phyloP scores from a whole-genome alignment of 1,284 basidiomycete genomes.

The Naganishia sp. region DNA sequence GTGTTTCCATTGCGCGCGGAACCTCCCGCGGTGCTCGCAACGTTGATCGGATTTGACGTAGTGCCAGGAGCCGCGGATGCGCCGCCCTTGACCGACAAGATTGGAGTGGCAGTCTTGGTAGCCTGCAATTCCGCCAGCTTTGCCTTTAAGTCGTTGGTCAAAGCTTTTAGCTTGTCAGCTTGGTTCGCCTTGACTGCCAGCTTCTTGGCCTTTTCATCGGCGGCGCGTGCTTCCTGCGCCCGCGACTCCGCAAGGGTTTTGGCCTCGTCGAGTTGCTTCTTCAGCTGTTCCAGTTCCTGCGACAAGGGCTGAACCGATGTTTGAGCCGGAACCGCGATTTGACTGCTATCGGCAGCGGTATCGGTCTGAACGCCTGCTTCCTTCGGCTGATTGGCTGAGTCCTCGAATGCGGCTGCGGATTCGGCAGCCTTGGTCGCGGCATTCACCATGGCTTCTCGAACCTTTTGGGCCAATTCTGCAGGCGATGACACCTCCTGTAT shows the following conservation, averaged over 20 bases:
- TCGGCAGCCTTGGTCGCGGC: not conserved
- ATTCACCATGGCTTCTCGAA: not conserved
- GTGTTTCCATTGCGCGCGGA: not conserved
- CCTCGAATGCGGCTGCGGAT: not conserved
- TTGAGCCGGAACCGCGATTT: not conserved
- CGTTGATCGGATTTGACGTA: conserved; percentile 2
- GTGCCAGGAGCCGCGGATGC: not conserved
- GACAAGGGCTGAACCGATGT: not conserved
- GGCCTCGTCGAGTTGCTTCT: conserved; percentile 25
- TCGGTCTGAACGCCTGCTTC: conserved; percentile 17
- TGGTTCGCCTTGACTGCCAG: conserved; percentile 30
- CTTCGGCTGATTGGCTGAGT: not conserved
- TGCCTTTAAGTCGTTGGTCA: conserved; percentile 9
- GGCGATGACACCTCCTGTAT: not conserved
- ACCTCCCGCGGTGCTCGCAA: not conserved
- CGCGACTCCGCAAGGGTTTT: conserved; percentile 13
- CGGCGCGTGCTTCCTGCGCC: conserved; percentile 21
- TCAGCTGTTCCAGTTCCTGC: conserved; percentile 1
- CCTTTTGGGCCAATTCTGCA: conserved; percentile 9
- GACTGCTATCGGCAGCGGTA: not conserved
- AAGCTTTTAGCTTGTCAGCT: conserved; percentile 24
- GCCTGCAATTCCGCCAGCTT: conserved; percentile 2
- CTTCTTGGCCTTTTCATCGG: conserved; percentile 30
- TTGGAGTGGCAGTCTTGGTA: conserved; percentile 5
- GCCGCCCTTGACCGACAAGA: conserved; percentile 18